Base-by-base conservation (phyloP, 1,139 yeast genomes). In the Pichia sp. region DNA sequence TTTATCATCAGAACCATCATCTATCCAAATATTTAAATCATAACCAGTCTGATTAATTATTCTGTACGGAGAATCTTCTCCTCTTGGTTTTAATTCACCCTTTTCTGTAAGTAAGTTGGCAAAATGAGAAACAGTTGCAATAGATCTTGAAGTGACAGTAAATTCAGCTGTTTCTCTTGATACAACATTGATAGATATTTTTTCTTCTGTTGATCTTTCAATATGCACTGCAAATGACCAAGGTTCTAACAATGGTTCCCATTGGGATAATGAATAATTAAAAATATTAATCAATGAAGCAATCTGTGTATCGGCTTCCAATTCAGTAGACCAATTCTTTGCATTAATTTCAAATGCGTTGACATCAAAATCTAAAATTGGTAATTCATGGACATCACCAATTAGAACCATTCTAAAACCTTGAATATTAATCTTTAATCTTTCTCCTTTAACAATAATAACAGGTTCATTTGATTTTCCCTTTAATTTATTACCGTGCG, bases 231-330 rank as follows among this genome's bases (percentile, higher is more conserved):
- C 81, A 43, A 92, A 69, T 10, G 90, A 84, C 87, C 96, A 86
- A 0, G 92, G 82, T 56, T 94, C 98, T 41, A 92, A 63, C 39
- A 94, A 68, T 0, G 98, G 97, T 56, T 94, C 98, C 99, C 99
- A 94, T 0, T 94, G 79, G 0, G 97, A 89, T 54, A 87, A 80
- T 0, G 97, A 78, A 60, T 90, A 90, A 61, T 92, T 92, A 69
- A 84, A 92, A 25, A 90, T 80, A 61, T 90, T 92, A 11, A 85
- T 75, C 53, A 70, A 79, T 0, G 89, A 75, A 54, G 81, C 87
- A 29, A 90, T 65, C 29, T 78, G 78, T 0, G 84, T 71, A 51
- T 82, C 84, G 0, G 90, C 87, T 55, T 78, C 81, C 45, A 87
- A 65, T 53, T 87, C 94, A 1, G 94, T 81, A 0, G 96, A 84